A percentile compares a stretch with the other conserved stretches of the same genome.
phyloP scores from a whole-genome alignment of 192 early-diverging fungal species.

The Chytriomyces hyalinus region DNA sequence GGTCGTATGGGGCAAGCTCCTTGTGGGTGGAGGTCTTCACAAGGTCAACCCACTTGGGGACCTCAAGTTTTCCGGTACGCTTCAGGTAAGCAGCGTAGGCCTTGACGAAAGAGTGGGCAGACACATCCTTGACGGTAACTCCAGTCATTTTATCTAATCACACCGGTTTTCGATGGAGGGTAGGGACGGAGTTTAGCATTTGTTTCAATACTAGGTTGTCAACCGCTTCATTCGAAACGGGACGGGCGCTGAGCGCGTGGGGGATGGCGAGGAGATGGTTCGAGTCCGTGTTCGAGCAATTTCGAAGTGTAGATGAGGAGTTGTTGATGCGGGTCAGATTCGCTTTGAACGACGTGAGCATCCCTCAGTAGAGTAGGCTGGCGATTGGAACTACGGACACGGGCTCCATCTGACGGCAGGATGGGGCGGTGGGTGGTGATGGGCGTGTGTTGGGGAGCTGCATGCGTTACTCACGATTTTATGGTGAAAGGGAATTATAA shows the following conservation, averaged over 20 bases:
- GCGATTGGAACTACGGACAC: too few species aligned
- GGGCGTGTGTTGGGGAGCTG: background rate
- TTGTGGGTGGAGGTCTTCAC: constrained; percentile 98
- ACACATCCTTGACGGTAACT: constrained; percentile 97
- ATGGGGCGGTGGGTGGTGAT: background rate
- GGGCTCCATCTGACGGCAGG: background rate
- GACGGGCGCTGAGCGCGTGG: too few species aligned
- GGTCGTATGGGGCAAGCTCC: constrained; percentile 97
- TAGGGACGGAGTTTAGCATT: background rate
- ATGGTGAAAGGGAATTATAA: background rate
- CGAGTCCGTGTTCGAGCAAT: too few species aligned
- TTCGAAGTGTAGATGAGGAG: too few species aligned
- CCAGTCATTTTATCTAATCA: constrained; percentile 43
- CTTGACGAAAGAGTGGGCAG: constrained; percentile 92
- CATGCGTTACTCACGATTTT: constrained; percentile 5
- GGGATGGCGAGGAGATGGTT: too few species aligned
- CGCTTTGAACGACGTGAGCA: too few species aligned
- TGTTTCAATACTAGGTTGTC: too few species aligned
- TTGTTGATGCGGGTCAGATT: too few species aligned
- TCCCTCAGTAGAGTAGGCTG: too few species aligned
- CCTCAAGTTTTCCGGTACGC: constrained; percentile 96
- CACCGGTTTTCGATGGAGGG: background rate
- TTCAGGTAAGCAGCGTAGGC: constrained; percentile 99
- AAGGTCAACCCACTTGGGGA: constrained; percentile 98
- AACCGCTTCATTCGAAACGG: too few species aligned